Percentiles rank a stretch among this genome's conserved stretches.
Conservation (phyloP, 495 filamentous ascomycete genomes). For the Pyronema domesticum region DNA sequence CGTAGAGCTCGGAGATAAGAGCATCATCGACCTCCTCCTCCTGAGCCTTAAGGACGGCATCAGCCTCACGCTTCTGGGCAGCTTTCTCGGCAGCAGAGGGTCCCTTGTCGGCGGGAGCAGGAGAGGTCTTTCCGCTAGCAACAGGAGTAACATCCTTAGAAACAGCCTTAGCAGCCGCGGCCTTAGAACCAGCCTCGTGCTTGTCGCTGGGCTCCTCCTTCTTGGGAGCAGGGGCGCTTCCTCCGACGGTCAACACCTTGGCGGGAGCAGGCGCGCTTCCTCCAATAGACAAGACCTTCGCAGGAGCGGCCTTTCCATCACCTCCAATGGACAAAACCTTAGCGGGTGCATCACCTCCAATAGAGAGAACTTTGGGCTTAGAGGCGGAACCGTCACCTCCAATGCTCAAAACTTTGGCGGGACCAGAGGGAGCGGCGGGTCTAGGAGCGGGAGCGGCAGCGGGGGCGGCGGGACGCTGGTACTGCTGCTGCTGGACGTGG, state of each 20-base stretch:
- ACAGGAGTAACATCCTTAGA: slow-evolving; percentile 2
- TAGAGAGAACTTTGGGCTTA: slow-evolving; percentile 38
- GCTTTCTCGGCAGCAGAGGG: slow-evolving; percentile 32
- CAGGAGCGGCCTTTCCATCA: slow-evolving; percentile 27
- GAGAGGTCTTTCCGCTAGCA: slow-evolving; percentile 11
- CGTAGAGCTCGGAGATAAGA: slow-evolving; percentile 85
- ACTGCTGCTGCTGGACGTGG: slow-evolving; percentile 31
- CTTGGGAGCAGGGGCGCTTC: background rate
- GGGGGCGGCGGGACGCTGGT: slow-evolving; percentile 52
- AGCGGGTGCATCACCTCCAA: slow-evolving; percentile 34
- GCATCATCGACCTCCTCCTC: slow-evolving; percentile 78
- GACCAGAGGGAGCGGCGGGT: slow-evolving; percentile 27
- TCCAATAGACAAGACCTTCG: slow-evolving; percentile 52
- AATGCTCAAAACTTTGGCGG: slow-evolving; percentile 49
- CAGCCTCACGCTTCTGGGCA: slow-evolving; percentile 43
- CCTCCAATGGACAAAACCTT: slow-evolving; percentile 50
- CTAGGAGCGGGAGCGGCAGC: slow-evolving; percentile 27
- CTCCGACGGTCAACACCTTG: background rate
- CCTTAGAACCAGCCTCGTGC: slow-evolving; percentile 33
- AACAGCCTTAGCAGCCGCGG: slow-evolving; percentile 21
- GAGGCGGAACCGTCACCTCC: slow-evolving; percentile 29
- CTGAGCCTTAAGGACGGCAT: slow-evolving; percentile 76
- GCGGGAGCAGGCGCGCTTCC: slow-evolving; percentile 22
- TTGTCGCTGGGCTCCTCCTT: slow-evolving; percentile 39
- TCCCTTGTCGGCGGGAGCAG: slow-evolving; percentile 6